phyloP scores from a whole-genome alignment of 2,329 filamentous ascomycete species.

The Penicillium paneum region DNA sequence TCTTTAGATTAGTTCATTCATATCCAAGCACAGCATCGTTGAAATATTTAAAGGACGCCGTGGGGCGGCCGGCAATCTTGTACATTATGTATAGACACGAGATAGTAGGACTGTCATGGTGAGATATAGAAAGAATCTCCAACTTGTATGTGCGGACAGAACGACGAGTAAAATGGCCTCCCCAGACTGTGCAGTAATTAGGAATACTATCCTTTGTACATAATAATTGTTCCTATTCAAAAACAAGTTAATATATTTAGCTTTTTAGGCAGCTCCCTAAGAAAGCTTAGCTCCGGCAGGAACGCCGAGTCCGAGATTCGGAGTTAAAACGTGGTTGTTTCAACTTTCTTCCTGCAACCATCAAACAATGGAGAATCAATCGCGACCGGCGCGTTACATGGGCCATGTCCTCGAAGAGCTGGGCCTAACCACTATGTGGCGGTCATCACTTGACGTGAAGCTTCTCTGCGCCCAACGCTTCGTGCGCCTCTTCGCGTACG shows the following conservation, averaged over 20 bases:
- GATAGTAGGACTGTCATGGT: no score
- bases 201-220: neutral
- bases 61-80: no score
- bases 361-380: conserved; percentile 4
- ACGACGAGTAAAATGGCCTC: no score
- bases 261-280: neutral
- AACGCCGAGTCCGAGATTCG: neutral
- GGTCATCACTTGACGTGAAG: conserved; percentile 38
- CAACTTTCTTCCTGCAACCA: neutral
- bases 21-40: no score
- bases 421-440: conserved; percentile 39
- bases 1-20: no score
- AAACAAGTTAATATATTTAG: neutral
- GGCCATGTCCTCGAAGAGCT: conserved; percentile 29
- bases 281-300: conserved; percentile 3
- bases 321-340: neutral
- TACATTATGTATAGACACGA: no score
- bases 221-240: neutral
- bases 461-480: conserved; percentile 42
- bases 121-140: no score
- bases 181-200: no score
- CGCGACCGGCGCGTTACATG: conserved; percentile 6
- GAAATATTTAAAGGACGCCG: no score
- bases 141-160: no score
- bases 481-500: conserved; percentile 62